phyloP scores from a whole-genome alignment of 2,329 filamentous ascomycete species.

The Sclerotinia minor region DNA sequence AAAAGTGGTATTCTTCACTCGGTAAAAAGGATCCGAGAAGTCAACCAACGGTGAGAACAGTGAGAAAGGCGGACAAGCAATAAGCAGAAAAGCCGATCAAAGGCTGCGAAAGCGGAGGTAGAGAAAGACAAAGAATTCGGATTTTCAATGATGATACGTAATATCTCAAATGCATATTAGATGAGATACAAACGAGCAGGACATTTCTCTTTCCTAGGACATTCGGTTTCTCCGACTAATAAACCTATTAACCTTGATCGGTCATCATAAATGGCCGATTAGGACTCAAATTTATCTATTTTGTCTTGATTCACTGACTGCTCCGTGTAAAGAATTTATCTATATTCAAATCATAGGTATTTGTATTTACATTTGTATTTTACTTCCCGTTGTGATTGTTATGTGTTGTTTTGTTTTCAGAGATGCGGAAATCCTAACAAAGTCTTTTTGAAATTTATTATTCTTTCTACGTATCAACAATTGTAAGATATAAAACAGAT shows the following conservation, averaged over 20 bases:
- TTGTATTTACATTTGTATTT: neutral
- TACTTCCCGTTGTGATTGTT: neutral
- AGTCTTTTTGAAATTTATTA: neutral
- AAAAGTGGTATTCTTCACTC: neutral
- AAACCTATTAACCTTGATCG: too few species aligned
- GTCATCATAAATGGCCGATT: too few species aligned
- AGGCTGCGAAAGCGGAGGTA: slow-evolving; percentile 16
- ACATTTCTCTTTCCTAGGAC: too few species aligned
- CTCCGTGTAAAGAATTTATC: neutral
- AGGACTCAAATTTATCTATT: too few species aligned
- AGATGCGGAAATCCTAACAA: neutral
- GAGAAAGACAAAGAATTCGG: slow-evolving; percentile 16
- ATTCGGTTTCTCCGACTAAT: too few species aligned
- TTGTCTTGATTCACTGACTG: neutral
- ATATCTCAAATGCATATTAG: slow-evolving; percentile 6
- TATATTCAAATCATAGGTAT: neutral
- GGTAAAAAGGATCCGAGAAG: neutral
- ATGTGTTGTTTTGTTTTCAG: neutral
- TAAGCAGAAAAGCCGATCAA: neutral
- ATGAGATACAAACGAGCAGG: too few species aligned
- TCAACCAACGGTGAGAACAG: slow-evolving; percentile 9
- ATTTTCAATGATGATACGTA: neutral
- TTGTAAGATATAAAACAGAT: neutral
- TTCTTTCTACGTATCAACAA: neutral
- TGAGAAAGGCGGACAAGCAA: neutral